phyloP scores from a whole-genome alignment of 257 asterid species.

The Plantago major region DNA sequence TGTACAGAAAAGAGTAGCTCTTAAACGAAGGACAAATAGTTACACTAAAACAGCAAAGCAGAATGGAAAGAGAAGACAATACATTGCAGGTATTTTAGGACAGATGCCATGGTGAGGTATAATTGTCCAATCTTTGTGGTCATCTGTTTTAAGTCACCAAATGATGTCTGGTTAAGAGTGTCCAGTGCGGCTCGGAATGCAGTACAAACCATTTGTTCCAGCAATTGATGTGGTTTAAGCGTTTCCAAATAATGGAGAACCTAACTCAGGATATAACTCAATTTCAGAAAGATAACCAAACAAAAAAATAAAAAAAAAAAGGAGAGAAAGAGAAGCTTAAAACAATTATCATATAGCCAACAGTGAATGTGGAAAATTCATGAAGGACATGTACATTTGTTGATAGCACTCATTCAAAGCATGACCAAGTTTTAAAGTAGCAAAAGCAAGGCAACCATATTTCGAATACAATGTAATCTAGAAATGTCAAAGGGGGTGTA shows the following conservation, averaged over 20 bases:
- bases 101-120: slow-evolving; percentile 65
- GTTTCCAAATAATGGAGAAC: slow-evolving; percentile 96
- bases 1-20: slow-evolving; percentile 22
- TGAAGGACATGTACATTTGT: too few relatives aligned
- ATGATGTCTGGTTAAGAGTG: slow-evolving; percentile 64
- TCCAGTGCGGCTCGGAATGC: slow-evolving; percentile 88
- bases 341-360: too few relatives aligned
- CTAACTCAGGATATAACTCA: slow-evolving; percentile 29
- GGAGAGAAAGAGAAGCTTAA: too few relatives aligned
- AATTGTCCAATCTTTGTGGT: slow-evolving; percentile 61
- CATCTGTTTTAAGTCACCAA: slow-evolving; percentile 66
- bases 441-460: background rate
- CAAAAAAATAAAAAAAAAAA: background rate
- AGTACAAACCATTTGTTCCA: slow-evolving; percentile 85
- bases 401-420: too few relatives aligned
- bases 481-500: slow-evolving; percentile 18
- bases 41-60: slow-evolving; percentile 12
- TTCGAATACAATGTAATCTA: background rate
- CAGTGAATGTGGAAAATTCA: too few relatives aligned
- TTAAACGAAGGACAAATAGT: background rate
- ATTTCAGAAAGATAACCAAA: slow-evolving; percentile 12
- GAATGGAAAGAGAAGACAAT: slow-evolving; percentile 11
- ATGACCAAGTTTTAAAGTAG: too few relatives aligned
- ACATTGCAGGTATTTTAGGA: slow-evolving; percentile 59
- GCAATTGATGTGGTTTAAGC: slow-evolving; percentile 58